Evolutionary conservation across 495 filamentous ascomycete species (phyloP).

Genomic region (Trichoderma asperelloides): DNA sequence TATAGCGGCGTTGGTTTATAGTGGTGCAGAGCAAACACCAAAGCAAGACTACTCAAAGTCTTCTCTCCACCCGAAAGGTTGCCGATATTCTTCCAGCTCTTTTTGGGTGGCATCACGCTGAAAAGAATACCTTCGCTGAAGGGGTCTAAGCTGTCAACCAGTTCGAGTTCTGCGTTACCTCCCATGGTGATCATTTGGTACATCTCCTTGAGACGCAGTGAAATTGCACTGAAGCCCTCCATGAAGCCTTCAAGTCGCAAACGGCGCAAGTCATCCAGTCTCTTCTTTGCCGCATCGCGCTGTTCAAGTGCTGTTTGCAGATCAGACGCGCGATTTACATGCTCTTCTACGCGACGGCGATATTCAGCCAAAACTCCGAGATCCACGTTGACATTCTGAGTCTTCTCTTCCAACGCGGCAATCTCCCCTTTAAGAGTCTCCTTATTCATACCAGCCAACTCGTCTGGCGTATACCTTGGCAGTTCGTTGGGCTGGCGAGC

Average conservation of each 20-base stretch:
- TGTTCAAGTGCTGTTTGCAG: slow-evolving; percentile 62
- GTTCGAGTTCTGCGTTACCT: slow-evolving; percentile 92
- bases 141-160: slow-evolving; percentile 90
- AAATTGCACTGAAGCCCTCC: slow-evolving; percentile 93
- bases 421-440: slow-evolving; percentile 78
- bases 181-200: slow-evolving; percentile 99
- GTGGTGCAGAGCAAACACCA: slow-evolving; percentile 96
- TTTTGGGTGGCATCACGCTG: slow-evolving; percentile 98
- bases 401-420: slow-evolving; percentile 85
- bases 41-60: slow-evolving; percentile 83
- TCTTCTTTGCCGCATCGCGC: slow-evolving; percentile 79
- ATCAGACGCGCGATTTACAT: slow-evolving; percentile 71
- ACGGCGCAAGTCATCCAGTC: slow-evolving; percentile 82
- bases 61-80: slow-evolving; percentile 95
- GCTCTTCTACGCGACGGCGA: slow-evolving; percentile 79
- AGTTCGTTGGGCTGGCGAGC: slow-evolving; percentile 39
- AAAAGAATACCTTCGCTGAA: slow-evolving; percentile 97
- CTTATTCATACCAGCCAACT: slow-evolving; percentile 88
- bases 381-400: slow-evolving; percentile 79
- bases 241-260: slow-evolving; percentile 93
- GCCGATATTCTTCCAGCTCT: slow-evolving; percentile 98
- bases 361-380: slow-evolving; percentile 89
- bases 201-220: slow-evolving; percentile 96
- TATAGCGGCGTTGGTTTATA: slow-evolving; percentile 97
- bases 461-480: slow-evolving; percentile 78